Evolutionary conservation across 352 stramenopile species (phyloP), one percentile per base, ranked within the genome.

Genomic region (Pythium rishiriense): DNA sequence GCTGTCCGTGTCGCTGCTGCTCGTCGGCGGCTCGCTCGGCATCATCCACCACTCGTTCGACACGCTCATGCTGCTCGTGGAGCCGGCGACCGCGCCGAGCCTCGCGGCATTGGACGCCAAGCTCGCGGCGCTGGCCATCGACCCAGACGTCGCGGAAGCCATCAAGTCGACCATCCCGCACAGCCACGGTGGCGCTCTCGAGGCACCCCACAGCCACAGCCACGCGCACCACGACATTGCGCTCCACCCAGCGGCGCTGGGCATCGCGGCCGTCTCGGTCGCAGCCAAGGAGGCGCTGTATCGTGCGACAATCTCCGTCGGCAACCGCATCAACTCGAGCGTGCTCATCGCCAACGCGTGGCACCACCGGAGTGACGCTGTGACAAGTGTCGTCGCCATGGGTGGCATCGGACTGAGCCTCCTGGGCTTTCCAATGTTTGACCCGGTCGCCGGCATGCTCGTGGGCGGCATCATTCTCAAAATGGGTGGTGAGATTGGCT

Each of bases 291-390:
- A 98, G 69, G 91, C 76, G 62, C 64, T 98, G 31, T 98, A 90
- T 73, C 90, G 94, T 15, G 88, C 88, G 19, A 99, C 96, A 6
- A 87, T 89, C n/a, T 69, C 60, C 19, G 88, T 99, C 5, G 96
- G 87, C 25, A 81, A 94, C 41, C 69, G 79, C 33, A 75, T 98
- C 31, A 96, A 98, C 77, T 98, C 88, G 49, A 91, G 72, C 41
- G 84, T 98, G 19, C 77, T 99, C 10, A 93, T 98, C 69, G 94
- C 96, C 9, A 99, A 99, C 75, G 96, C 96, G 19, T 98, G 94
- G 94, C 96, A 99, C 61, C 88, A 96, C 57, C 87, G 88, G 28
- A 94, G 84, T 33, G 88, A 96, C 58, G 85, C 88, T 1, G 68
- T 93, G 29, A 91, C 88, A 12, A 96, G 86, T 35, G 70, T 95